Percentiles rank a stretch among this genome's conserved stretches.
phyloP scores from a whole-genome alignment of 306 rosid genomes.

The Fagus crenata region DNA sequence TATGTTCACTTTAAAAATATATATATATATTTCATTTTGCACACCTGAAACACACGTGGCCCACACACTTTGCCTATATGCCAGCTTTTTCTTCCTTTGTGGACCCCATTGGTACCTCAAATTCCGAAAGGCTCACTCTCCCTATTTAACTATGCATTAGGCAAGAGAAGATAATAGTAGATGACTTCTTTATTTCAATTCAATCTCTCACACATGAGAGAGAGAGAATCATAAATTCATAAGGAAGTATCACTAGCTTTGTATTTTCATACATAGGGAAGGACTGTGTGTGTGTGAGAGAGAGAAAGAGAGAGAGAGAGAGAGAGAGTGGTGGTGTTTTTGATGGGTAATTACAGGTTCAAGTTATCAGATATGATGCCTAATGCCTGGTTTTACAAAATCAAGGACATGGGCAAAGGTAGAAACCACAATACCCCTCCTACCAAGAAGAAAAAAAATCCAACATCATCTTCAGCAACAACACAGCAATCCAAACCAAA shows the following conservation, averaged over 20 bases:
- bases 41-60: too few relatives aligned
- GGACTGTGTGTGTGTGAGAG: neutral
- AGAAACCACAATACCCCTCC: constrained; percentile 34
- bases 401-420: constrained; percentile 57
- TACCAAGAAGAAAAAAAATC: constrained; percentile 46
- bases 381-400: constrained; percentile 90
- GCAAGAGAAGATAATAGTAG: neutral
- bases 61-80: constrained; percentile 25
- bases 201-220: neutral
- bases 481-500: constrained; percentile 35
- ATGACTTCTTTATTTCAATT: neutral
- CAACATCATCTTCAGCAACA: constrained; percentile 31
- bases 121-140: constrained; percentile 35
- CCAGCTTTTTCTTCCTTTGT: constrained; percentile 38
- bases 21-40: too few relatives aligned
- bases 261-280: neutral
- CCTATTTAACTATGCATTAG: constrained; percentile 32
- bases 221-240: neutral
- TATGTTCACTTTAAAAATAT: too few relatives aligned
- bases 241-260: neutral
- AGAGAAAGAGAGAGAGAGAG: neutral
- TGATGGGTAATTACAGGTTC: constrained; percentile 79
- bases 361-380: constrained; percentile 83
- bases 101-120: constrained; percentile 46
- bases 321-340: neutral